Conservation (phyloP, 2,329 filamentous ascomycete species). For the Aspergillus piperis region DNA sequence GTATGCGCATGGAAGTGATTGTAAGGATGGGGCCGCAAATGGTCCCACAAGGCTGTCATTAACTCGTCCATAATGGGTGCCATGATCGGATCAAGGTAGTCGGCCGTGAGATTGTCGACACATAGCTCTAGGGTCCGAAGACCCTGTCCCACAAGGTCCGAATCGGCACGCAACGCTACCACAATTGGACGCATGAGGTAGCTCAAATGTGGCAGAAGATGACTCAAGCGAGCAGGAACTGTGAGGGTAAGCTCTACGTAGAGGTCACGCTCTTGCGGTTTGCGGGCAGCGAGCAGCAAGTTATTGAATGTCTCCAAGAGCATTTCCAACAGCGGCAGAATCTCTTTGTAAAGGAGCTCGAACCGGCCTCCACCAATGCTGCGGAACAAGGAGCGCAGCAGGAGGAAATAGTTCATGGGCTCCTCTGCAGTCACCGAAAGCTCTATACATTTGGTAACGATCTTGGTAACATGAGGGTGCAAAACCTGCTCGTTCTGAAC, state of each 20-base stretch:
- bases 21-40: slow-evolving; percentile 89
- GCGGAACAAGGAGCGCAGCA: slow-evolving; percentile 87
- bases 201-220: slow-evolving; percentile 89
- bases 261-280: slow-evolving; percentile 85
- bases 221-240: slow-evolving; percentile 89
- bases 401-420: slow-evolving; percentile 97
- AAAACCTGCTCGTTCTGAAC: slow-evolving; percentile 93
- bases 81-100: slow-evolving; percentile 99
- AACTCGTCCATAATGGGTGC: slow-evolving; percentile 97
- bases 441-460: slow-evolving; percentile 96
- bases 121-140: slow-evolving; percentile 92
- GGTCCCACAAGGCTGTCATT: slow-evolving; percentile 96
- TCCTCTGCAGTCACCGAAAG: slow-evolving; percentile 93
- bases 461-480: slow-evolving; percentile 92
- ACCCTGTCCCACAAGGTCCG: slow-evolving; percentile 91
- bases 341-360: slow-evolving; percentile 97
- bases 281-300: slow-evolving; percentile 83
- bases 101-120: slow-evolving; percentile 95
- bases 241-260: slow-evolving; percentile 97
- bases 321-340: slow-evolving; percentile 94
- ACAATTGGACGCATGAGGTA: slow-evolving; percentile 97
- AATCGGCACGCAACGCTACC: slow-evolving; percentile 88
- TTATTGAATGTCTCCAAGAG: slow-evolving; percentile 96
- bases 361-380: slow-evolving; percentile 98
- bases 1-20: slow-evolving; percentile 98